Evolutionary conservation across 2,329 filamentous ascomycete species (phyloP).

Genomic region (Epichloe brachyelytri): DNA sequence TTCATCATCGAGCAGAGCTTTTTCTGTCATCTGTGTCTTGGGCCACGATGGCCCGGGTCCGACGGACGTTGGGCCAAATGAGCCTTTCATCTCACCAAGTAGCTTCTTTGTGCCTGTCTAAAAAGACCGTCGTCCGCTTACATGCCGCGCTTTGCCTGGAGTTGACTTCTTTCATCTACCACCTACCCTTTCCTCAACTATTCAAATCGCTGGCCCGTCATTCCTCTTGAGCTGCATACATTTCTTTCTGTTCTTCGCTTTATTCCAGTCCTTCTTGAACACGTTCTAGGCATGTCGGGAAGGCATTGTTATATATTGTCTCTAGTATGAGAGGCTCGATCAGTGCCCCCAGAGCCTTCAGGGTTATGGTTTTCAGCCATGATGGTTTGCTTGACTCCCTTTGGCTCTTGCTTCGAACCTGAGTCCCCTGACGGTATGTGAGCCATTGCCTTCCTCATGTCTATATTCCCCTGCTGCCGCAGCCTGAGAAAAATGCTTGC

Average conservation of each 20-base stretch:
- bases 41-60: conserved; percentile 7
- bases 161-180: conserved; percentile 4
- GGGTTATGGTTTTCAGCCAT: conserved; percentile 35
- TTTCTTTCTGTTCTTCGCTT: not conserved
- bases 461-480: not conserved
- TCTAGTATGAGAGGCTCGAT: conserved; percentile 28
- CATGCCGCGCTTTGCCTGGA: conserved; percentile 5
- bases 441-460: conserved; percentile 2
- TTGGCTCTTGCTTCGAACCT: conserved; percentile 25
- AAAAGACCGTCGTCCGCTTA: not conserved
- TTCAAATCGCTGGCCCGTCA: conserved; percentile 11
- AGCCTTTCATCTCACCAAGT: conserved; percentile 3
- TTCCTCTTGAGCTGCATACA: conserved; percentile 6
- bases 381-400: conserved; percentile 31
- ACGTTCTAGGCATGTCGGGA: conserved; percentile 6
- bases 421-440: conserved; percentile 27
- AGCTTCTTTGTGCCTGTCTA: conserved; percentile 5
- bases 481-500: not conserved
- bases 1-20: conserved; percentile 7
- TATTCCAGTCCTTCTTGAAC: not conserved
- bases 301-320: conserved; percentile 2
- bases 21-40: conserved; percentile 5
- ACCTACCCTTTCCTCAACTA: not conserved
- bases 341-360: conserved; percentile 28
- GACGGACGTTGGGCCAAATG: conserved; percentile 7